Evolutionary conservation across 2,329 filamentous ascomycete species (phyloP), one percentile per base, ranked within the genome.

Genomic region (Trichoderma koningiopsis): DNA sequence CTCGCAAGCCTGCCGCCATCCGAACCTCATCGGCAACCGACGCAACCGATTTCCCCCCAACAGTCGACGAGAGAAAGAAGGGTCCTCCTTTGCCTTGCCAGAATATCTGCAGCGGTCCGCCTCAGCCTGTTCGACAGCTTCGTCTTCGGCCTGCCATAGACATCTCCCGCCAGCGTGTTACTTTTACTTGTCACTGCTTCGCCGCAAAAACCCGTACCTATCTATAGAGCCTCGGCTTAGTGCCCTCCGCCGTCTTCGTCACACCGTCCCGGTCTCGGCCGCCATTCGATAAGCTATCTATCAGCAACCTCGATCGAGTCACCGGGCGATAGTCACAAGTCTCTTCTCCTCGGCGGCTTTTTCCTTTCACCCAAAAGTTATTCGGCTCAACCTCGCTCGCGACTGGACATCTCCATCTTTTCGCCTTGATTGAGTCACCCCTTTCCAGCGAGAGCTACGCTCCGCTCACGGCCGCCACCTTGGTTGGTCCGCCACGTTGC

Each of bases 31-130:
- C 53, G 71, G 47, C 40, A 10, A 10, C 73, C 70, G 71, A 72
- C 67, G 71, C 62, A 65, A 63, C 68, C 67, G 31, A 53, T 64
- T 61, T 13, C 43, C n/a, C 19, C 43, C n/a, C 33, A 61, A 43
- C 68, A 68, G 70, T 73, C 66, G 68, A 72, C 75, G 75, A 78
- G 76, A 79, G 78, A 76, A 79, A 79, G 76, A 78, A 78, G 76
- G 65, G 72, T 65, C 47, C 43, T 43, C 70, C 71, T 71, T 70
- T 70, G 63, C 64, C 56, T 19, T 56, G 37, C 49, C 22, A 31
- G 27, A 33, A 33, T n/a, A 14, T 24, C 29, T 22, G 35, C 55
- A 59, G 40, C 63, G 55, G 63, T 67, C 40, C 55, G 56, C 27
- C 59, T 5, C 14, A 62, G 27, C 62, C 27, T 60, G 33, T 59